phyloP scores from a whole-genome alignment of 1,284 basidiomycete species.

The Sanghuangporus baumii region DNA sequence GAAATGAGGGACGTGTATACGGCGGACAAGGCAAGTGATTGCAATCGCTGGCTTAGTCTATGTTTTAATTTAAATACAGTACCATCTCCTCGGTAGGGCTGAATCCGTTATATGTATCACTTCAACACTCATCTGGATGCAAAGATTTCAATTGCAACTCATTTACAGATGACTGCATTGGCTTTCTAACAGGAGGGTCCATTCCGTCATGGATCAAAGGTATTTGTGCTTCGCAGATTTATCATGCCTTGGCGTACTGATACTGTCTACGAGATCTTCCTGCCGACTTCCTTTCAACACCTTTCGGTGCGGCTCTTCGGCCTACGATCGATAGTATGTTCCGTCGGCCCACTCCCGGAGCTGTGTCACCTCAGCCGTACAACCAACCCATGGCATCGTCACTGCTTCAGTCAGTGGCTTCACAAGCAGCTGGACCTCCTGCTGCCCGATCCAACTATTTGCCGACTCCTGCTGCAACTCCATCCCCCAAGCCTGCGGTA shows the following conservation, averaged over 20 bases:
- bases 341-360: conserved; percentile 43
- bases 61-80: conserved; percentile 39
- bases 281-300: conserved; percentile 84
- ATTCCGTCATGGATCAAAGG: conserved; percentile 80
- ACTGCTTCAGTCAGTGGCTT: conserved; percentile 60
- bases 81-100: conserved; percentile 75
- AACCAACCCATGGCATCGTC: conserved; percentile 51
- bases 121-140: neutral
- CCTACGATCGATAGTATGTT: conserved; percentile 90
- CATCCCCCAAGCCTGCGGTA: conserved; percentile 29
- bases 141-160: conserved; percentile 86
- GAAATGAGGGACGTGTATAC: conserved; percentile 79
- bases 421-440: conserved; percentile 35
- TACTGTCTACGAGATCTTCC: conserved; percentile 59
- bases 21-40: conserved; percentile 64
- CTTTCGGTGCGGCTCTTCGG: conserved; percentile 80
- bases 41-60: conserved; percentile 5
- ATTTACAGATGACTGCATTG: conserved; percentile 83
- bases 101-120: neutral
- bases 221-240: conserved; percentile 21
- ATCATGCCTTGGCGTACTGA: neutral
- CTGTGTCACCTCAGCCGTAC: conserved; percentile 34
- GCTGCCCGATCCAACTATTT: conserved; percentile 25
- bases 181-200: conserved; percentile 74
- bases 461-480: conserved; percentile 24